Conservation (phyloP, 2,329 filamentous ascomycete species). For the Sarocladium brachiariae region DNA sequence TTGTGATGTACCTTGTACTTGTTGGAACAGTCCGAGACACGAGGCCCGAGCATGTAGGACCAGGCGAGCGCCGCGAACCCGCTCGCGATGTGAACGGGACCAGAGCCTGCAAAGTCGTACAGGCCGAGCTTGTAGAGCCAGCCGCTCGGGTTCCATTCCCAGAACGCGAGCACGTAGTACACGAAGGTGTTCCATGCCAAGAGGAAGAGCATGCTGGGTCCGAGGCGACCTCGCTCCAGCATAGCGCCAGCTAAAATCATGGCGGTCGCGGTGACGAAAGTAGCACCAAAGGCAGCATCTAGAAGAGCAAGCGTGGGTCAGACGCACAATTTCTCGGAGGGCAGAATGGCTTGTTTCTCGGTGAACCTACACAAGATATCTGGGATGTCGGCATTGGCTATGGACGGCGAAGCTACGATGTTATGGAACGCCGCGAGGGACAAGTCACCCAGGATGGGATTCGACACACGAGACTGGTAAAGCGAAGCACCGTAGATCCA, state of each 20-base stretch:
- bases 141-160: constrained; percentile 59
- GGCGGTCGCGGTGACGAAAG: constrained; percentile 27
- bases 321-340: too few relatives aligned
- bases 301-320: too few relatives aligned
- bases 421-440: constrained; percentile 26
- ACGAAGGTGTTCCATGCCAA: constrained; percentile 58
- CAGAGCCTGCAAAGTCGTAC: constrained; percentile 54
- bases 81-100: constrained; percentile 56
- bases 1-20: too few relatives aligned
- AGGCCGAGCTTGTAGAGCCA: constrained; percentile 56
- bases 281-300: constrained; percentile 25
- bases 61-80: constrained; percentile 57
- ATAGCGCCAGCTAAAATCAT: constrained; percentile 31
- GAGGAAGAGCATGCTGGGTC: constrained; percentile 51
- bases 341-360: too few relatives aligned
- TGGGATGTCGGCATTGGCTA: constrained; percentile 26
- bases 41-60: constrained; percentile 54
- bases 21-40: constrained; percentile 39
- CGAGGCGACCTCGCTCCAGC: constrained; percentile 27
- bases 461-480: constrained; percentile 26
- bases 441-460: constrained; percentile 27
- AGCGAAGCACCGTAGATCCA: constrained; percentile 40
- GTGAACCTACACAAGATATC: constrained; percentile 30
- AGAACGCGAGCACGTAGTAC: constrained; percentile 53
- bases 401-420: constrained; percentile 24